These are phyloP conservation scores for Phytophthora europaea DNA, from an alignment of 352 stramenopile genomes.

Conservation along the genomic window DNA sequence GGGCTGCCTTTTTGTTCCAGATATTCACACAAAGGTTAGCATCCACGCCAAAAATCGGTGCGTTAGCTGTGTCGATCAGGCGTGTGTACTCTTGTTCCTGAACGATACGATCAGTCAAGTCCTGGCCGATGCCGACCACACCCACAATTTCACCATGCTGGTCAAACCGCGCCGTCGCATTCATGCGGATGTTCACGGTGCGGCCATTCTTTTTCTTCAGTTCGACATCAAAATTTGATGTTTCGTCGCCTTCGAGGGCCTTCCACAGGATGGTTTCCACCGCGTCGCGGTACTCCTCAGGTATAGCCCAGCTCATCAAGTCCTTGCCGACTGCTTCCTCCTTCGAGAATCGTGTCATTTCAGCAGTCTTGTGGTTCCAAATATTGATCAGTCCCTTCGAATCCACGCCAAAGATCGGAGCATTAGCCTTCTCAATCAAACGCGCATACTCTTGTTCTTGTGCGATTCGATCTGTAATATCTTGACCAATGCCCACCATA, in stretches of 20 bases:
- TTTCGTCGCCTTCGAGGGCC: slow-evolving; percentile 70
- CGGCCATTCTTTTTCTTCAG: slow-evolving; percentile 75
- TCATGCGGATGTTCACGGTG: slow-evolving; percentile 76
- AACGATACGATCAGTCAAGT: slow-evolving; percentile 87
- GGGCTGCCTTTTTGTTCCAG: slow-evolving; percentile 93
- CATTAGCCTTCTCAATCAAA: slow-evolving; percentile 92
- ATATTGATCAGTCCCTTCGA: slow-evolving; percentile 84
- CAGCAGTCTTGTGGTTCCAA: slow-evolving; percentile 93
- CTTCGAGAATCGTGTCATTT: slow-evolving; percentile 91
- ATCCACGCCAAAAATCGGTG: slow-evolving; percentile 93
- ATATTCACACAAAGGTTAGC: slow-evolving; percentile 90
- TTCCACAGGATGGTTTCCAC: slow-evolving; percentile 65
- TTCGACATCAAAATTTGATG: slow-evolving; percentile 88
- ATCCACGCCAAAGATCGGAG: slow-evolving; percentile 92
- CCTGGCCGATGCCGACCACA: slow-evolving; percentile 89
- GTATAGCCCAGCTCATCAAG: slow-evolving; percentile 70
- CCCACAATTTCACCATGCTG: slow-evolving; percentile 83
- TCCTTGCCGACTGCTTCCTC: slow-evolving; percentile 91
- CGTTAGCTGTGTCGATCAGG: slow-evolving; percentile 93
- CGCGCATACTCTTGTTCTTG: slow-evolving; percentile 84
- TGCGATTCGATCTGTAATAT: slow-evolving; percentile 83
- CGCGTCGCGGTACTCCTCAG: slow-evolving; percentile 59
- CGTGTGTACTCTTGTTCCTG: slow-evolving; percentile 91
- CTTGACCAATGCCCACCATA: slow-evolving; percentile 90
- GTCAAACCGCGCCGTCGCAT: slow-evolving; percentile 74